Evolutionary conservation across 116 monocot species (phyloP).

Genomic region (Trichopus zeylanicus): DNA sequence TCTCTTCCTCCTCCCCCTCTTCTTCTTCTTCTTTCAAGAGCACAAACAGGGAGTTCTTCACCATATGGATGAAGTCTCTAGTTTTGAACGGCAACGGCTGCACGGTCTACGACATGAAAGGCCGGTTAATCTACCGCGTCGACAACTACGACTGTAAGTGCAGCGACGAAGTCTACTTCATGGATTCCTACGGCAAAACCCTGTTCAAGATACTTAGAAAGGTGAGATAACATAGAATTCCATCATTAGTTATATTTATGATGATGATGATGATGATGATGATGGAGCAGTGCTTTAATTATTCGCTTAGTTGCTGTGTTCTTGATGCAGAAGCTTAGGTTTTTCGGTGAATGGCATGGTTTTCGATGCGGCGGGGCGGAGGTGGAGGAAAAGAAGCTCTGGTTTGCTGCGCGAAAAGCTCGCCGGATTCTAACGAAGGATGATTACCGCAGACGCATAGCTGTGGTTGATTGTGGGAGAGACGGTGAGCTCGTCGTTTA

Average conservation of each 20-base stretch:
- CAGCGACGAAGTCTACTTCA: constrained; percentile 25
- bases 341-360: constrained; percentile 43
- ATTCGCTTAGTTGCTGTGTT: too few species aligned
- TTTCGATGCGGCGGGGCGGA: neutral
- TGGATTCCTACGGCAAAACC: constrained; percentile 39
- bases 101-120: constrained; percentile 43
- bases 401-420: constrained; percentile 23
- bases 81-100: constrained; percentile 49
- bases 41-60: constrained; percentile 22
- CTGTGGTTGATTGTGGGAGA: neutral
- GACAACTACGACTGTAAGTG: constrained; percentile 43
- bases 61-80: constrained; percentile 64
- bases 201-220: constrained; percentile 34
- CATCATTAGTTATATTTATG: too few species aligned
- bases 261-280: neutral
- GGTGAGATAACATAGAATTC: constrained; percentile 9
- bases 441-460: neutral
- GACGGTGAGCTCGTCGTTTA: neutral
- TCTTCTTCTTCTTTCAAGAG: neutral
- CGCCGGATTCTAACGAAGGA: neutral
- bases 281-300: neutral
- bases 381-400: constrained; percentile 10
- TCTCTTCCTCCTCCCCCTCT: neutral
- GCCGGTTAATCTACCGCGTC: constrained; percentile 34
- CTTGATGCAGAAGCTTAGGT: constrained; percentile 36